These are phyloP conservation scores for Cochlearia excelsa DNA, from an alignment of 345 rosid genomes.

Conservation along the genomic window DNA sequence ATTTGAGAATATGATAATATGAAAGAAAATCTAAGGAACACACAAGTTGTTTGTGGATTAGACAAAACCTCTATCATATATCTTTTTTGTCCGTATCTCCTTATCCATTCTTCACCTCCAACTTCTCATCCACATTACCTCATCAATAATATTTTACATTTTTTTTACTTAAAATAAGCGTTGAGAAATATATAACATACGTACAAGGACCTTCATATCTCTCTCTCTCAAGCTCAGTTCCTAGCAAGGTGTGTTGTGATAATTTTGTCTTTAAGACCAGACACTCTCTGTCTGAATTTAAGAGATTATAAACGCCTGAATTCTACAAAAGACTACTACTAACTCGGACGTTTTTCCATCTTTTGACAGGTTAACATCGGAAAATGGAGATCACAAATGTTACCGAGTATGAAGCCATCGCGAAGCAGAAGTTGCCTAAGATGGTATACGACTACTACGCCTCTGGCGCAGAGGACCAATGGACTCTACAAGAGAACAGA, in stretches of 20 bases:
- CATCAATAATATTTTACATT: no score
- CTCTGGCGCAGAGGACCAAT: slow-evolving; percentile 76
- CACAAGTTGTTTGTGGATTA: slow-evolving; percentile 47
- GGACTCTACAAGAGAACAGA: slow-evolving; percentile 62
- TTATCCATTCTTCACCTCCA: slow-evolving; percentile 52
- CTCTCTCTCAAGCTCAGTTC: no score
- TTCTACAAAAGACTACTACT: background rate
- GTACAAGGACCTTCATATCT: no score
- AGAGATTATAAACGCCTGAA: background rate
- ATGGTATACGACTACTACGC: slow-evolving; percentile 74
- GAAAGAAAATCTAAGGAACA: slow-evolving; percentile 42
- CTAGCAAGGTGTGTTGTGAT: background rate
- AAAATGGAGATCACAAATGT: slow-evolving; percentile 66
- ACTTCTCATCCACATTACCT: slow-evolving; percentile 48
- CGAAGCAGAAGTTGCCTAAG: slow-evolving; percentile 64
- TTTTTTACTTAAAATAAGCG: no score
- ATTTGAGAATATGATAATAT: slow-evolving; percentile 25
- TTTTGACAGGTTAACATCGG: slow-evolving; percentile 1
- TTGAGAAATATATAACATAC: no score
- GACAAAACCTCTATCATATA: slow-evolving; percentile 35
- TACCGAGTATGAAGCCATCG: slow-evolving; percentile 58
- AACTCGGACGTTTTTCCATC: background rate
- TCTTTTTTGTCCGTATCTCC: slow-evolving; percentile 39
- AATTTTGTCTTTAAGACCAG: slow-evolving; percentile 1
- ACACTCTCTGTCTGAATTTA: background rate